Percentiles rank a stretch among this genome's conserved stretches.
Conservation (phyloP, 768 basidiomycete genomes). For the Rubroboletus pulcherrimus region DNA sequence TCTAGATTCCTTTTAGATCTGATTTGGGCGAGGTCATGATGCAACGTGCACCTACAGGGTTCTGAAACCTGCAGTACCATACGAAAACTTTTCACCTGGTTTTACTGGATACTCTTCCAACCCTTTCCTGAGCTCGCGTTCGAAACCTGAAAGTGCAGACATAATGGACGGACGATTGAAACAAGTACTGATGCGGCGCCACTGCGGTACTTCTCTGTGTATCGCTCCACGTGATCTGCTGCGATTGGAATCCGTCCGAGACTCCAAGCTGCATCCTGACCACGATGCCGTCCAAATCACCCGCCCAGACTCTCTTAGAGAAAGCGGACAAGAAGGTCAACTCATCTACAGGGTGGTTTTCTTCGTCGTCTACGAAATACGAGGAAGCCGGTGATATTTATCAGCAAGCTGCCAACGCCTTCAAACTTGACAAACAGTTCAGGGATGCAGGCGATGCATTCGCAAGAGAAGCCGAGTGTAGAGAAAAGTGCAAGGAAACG, state of each 20-base stretch:
- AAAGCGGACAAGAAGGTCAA: slow-evolving; percentile 92
- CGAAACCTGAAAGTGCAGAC: slow-evolving; percentile 31
- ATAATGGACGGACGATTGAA: slow-evolving; percentile 21
- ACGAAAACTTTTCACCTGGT: slow-evolving; percentile 65
- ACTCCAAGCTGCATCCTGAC: background rate
- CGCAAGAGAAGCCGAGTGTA: slow-evolving; percentile 90
- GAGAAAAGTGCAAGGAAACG: slow-evolving; percentile 79
- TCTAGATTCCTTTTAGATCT: slow-evolving; percentile 36
- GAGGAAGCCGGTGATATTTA: slow-evolving; percentile 97
- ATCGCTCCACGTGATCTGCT: slow-evolving; percentile 15
- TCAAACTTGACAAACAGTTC: slow-evolving; percentile 89
- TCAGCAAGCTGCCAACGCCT: slow-evolving; percentile 90
- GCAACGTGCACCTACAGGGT: slow-evolving; percentile 59
- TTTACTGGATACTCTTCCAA: slow-evolving; percentile 71
- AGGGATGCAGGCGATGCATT: slow-evolving; percentile 91
- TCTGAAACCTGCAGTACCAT: slow-evolving; percentile 95
- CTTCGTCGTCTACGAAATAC: slow-evolving; percentile 75
- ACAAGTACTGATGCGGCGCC: background rate
- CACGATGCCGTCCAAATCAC: slow-evolving; percentile 71
- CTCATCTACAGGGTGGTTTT: slow-evolving; percentile 85
- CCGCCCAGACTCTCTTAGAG: slow-evolving; percentile 70
- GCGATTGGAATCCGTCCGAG: background rate
- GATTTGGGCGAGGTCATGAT: slow-evolving; percentile 2
- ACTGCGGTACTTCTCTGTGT: background rate
- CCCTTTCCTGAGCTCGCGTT: slow-evolving; percentile 45